Evolutionary conservation across 805 yeast genomes (phyloP).

Genomic region (Hanseniaspora nectarophila): DNA sequence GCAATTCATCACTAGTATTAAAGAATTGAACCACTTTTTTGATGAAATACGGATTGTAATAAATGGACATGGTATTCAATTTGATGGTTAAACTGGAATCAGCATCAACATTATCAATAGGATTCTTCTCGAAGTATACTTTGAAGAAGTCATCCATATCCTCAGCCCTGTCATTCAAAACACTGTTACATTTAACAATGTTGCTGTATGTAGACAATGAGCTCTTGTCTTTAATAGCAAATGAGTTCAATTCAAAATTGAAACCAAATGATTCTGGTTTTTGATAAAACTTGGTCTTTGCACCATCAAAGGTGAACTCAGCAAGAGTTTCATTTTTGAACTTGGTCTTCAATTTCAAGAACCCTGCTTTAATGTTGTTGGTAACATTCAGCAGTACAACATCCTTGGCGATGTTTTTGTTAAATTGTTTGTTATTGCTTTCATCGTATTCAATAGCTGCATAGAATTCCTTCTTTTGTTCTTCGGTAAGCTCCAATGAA

Average conservation of each 20-base stretch:
- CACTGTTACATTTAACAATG: constrained; percentile 65
- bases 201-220: constrained; percentile 69
- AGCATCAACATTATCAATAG: constrained; percentile 61
- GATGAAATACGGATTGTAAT: constrained; percentile 73
- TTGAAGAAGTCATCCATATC: constrained; percentile 59
- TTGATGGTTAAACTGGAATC: constrained; percentile 66
- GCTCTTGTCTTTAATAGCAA: constrained; percentile 80
- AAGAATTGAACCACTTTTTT: constrained; percentile 68
- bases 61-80: constrained; percentile 76
- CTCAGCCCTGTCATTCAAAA: constrained; percentile 24
- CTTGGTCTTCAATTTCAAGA: constrained; percentile 44
- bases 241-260: constrained; percentile 64
- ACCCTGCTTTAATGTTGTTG: constrained; percentile 64
- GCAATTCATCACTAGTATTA: constrained; percentile 72
- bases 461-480: constrained; percentile 77
- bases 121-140: constrained; percentile 72
- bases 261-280: constrained; percentile 67
- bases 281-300: constrained; percentile 58
- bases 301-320: constrained; percentile 71
- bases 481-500: constrained; percentile 56
- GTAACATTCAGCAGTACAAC: constrained; percentile 54
- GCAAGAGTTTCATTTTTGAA: constrained; percentile 41
- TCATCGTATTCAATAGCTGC: constrained; percentile 91
- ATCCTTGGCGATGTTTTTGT: constrained; percentile 52
- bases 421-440: constrained; percentile 29